Percentiles rank a stretch among this genome's conserved stretches.
These are phyloP conservation scores for Melanopsichium pennsylvanicum DNA, from an alignment of 1,284 basidiomycete genomes.

Conservation along the genomic window DNA sequence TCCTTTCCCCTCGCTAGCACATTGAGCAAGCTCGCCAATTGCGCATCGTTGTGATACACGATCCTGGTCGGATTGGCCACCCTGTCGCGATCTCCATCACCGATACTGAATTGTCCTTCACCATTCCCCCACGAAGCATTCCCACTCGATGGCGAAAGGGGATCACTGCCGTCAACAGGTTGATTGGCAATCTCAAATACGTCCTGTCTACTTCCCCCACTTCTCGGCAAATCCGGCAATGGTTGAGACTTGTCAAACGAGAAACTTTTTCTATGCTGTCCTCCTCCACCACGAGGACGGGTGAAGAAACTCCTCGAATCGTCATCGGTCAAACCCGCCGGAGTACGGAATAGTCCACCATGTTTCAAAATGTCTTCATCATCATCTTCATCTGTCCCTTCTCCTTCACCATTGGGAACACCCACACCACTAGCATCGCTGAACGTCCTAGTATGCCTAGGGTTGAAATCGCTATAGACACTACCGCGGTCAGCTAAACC, in stretches of 20 bases:
- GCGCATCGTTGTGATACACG: constrained; percentile 58
- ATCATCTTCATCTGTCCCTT: not conserved
- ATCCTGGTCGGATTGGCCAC: constrained; percentile 49
- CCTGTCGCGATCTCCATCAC: no score
- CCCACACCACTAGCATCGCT: constrained; percentile 10
- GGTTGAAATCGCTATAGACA: constrained; percentile 43
- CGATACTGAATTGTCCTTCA: no score
- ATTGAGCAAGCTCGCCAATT: constrained; percentile 53
- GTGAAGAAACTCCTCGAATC: constrained; percentile 52
- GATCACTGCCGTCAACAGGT: no score
- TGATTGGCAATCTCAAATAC: constrained; percentile 24
- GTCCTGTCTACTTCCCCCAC: constrained; percentile 4
- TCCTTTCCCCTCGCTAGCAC: constrained; percentile 45
- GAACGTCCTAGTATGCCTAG: constrained; percentile 17
- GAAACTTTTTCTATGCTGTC: constrained; percentile 28
- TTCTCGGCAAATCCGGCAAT: not conserved
- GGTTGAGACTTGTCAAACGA: constrained; percentile 19
- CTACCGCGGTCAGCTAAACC: constrained; percentile 51
- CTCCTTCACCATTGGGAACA: not conserved
- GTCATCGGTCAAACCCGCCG: constrained; percentile 43
- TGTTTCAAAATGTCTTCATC: not conserved
- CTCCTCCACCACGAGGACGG: constrained; percentile 5
- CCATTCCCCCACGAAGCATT: no score
- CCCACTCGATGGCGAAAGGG: no score
- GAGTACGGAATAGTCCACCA: constrained; percentile 7